Evolutionary conservation across 2,329 filamentous ascomycete species (phyloP).

Genomic region (Microcyclospora tardicrescens): DNA sequence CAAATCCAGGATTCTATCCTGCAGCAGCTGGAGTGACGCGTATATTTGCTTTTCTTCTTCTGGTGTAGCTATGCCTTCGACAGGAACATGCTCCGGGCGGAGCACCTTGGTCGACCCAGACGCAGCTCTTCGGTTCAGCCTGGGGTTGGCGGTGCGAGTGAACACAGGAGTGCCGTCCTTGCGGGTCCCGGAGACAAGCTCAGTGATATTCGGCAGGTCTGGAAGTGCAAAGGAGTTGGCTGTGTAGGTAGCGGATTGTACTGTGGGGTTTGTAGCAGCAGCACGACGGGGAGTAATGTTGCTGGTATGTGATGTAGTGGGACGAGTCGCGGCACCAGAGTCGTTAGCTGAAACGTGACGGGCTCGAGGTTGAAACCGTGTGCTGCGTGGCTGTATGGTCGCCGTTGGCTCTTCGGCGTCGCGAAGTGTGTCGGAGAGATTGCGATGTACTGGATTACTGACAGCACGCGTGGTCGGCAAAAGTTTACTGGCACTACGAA

Average conservation of each 20-base stretch:
- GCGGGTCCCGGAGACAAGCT: constrained; percentile 46
- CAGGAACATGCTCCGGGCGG: constrained; percentile 29
- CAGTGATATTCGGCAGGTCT: constrained; percentile 47
- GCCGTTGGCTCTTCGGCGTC: constrained; percentile 34
- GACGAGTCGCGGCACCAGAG: constrained; percentile 8
- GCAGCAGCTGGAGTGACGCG: constrained; percentile 44
- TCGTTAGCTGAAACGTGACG: constrained; percentile 11
- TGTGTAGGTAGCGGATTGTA: constrained; percentile 34
- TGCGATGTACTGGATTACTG: constrained; percentile 27
- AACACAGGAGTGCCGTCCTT: constrained; percentile 46
- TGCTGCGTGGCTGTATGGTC: constrained; percentile 35
- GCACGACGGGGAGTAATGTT: constrained; percentile 12
- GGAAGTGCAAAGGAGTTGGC: constrained; percentile 49
- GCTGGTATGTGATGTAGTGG: constrained; percentile 4
- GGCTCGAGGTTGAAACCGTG: constrained; percentile 37
- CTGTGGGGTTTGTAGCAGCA: constrained; percentile 19
- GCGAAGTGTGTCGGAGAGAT: constrained; percentile 41
- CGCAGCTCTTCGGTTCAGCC: no score
- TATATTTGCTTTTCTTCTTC: constrained; percentile 52
- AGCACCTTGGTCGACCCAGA: constrained; percentile 15
- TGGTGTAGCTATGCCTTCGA: constrained; percentile 44
- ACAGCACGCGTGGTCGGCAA: constrained; percentile 15
- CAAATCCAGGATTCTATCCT: constrained; percentile 44
- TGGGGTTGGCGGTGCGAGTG: constrained; percentile 31
- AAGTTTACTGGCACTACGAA: constrained; percentile 32